Conservation (phyloP, 2,329 filamentous ascomycete genomes). For the Fusarium keratoplasticum region DNA sequence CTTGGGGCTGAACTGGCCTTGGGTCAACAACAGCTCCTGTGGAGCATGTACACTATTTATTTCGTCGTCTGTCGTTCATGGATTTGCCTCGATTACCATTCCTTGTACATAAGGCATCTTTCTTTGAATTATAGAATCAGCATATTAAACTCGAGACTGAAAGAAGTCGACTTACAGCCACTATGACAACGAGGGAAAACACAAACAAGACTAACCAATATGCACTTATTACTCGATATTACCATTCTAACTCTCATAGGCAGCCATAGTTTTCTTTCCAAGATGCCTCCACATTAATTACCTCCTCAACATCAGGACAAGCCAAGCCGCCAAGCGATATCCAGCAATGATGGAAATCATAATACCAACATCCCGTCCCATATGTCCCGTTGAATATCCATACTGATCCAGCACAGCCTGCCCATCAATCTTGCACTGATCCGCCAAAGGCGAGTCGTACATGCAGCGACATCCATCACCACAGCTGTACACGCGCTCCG, state of each 20-base stretch:
- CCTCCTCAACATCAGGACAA: constrained; percentile 60
- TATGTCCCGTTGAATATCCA: constrained; percentile 74
- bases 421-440: constrained; percentile 76
- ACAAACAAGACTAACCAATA: not conserved
- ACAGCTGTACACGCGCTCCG: constrained; percentile 66
- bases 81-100: not conserved
- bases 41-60: not conserved
- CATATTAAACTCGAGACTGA: not conserved
- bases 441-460: constrained; percentile 68
- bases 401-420: constrained; percentile 77
- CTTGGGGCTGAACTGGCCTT: not conserved
- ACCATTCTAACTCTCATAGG: not conserved
- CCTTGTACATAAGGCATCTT: not conserved
- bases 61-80: not conserved
- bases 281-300: constrained; percentile 6
- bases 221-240: not conserved
- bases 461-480: constrained; percentile 71
- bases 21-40: not conserved
- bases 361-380: constrained; percentile 83
- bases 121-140: not conserved
- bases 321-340: constrained; percentile 66
- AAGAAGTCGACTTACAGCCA: not conserved
- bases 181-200: not conserved
- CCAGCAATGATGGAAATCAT: constrained; percentile 80
- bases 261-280: not conserved